Conservation (phyloP, 306 rosid genomes). For the Vigna mungo region DNA sequence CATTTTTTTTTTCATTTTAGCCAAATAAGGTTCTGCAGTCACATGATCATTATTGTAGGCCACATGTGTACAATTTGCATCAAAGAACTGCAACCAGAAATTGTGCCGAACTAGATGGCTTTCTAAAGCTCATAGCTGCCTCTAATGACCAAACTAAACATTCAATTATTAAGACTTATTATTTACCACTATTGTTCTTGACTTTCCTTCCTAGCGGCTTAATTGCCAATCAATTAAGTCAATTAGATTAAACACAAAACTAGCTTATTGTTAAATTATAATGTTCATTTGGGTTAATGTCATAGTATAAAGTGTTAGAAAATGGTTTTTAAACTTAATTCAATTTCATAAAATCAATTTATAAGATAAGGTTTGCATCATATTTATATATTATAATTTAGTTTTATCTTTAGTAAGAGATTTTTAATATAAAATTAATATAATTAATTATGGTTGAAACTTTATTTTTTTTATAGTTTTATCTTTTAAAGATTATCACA, state of each 20-base stretch:
- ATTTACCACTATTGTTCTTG: not conserved
- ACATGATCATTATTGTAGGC: not conserved
- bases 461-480: no score
- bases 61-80: not conserved
- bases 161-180: not conserved
- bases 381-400: no score
- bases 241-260: not conserved
- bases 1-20: not conserved
- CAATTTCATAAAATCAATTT: no score
- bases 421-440: no score
- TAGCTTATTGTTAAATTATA: no score
- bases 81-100: not conserved
- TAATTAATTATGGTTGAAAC: no score
- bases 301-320: no score
- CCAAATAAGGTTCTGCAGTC: not conserved
- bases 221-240: not conserved
- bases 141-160: not conserved
- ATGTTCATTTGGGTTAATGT: no score
- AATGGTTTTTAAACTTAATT: no score
- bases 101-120: not conserved
- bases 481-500: no score
- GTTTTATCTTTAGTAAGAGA: no score
- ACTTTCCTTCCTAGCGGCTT: not conserved
- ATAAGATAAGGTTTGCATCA: no score
- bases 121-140: not conserved